These are phyloP conservation scores for Sporisorium sorghi DNA, from an alignment of 1,284 basidiomycete genomes.

Conservation along the genomic window DNA sequence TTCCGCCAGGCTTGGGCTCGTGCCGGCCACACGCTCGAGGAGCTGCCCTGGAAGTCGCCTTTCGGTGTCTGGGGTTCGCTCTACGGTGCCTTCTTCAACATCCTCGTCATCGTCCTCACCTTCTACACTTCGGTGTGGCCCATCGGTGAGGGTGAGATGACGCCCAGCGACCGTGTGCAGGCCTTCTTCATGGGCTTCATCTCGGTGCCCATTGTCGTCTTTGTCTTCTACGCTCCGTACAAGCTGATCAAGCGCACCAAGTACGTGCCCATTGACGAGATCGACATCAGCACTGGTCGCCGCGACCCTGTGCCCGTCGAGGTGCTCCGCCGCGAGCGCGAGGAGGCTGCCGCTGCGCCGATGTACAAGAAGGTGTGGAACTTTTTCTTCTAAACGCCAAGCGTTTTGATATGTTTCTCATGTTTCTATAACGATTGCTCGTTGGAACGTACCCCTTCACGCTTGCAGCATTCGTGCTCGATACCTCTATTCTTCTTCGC, in stretches of 20 bases:
- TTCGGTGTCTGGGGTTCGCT: conserved; percentile 72
- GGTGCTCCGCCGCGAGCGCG: conserved; percentile 62
- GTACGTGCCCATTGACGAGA: conserved; percentile 53
- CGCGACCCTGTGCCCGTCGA: conserved; percentile 60
- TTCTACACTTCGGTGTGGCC: conserved; percentile 58
- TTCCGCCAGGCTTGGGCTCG: conserved; percentile 75
- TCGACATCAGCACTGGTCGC: conserved; percentile 65
- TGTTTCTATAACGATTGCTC: no score
- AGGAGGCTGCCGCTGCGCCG: conserved; percentile 53
- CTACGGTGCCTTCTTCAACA: conserved; percentile 69
- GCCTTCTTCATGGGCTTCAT: conserved; percentile 72
- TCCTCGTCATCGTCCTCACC: conserved; percentile 52
- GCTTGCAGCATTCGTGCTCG: conserved; percentile 1
- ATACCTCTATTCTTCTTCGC: not conserved
- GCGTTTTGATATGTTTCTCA: not conserved
- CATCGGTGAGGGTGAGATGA: conserved; percentile 60
- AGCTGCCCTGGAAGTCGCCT: conserved; percentile 72
- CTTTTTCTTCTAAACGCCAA: conserved; percentile 53
- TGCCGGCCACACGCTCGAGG: conserved; percentile 71
- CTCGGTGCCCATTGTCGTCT: conserved; percentile 61
- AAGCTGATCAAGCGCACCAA: conserved; percentile 56
- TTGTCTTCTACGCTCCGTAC: conserved; percentile 46
- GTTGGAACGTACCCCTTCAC: not conserved
- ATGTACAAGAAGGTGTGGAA: conserved; percentile 52
- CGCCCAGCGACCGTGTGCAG: conserved; percentile 65